Base-by-base conservation (phyloP, 2,329 filamentous ascomycete genomes). In the Alternaria sp. region DNA sequence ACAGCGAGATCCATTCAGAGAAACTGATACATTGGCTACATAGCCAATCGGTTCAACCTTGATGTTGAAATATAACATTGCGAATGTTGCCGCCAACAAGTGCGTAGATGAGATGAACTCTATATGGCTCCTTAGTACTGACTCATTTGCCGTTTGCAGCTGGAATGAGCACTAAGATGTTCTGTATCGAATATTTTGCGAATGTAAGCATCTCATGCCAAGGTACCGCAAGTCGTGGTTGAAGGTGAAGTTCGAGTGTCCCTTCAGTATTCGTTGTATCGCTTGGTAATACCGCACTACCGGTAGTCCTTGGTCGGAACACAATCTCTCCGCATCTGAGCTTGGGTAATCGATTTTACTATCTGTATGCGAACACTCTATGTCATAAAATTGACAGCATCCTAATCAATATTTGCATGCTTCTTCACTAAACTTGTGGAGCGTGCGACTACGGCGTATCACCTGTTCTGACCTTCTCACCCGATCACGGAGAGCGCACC, bases 1-100 rank as follows among this genome's bases (percentile, higher is more conserved):
- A 49, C 2, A 77, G 49, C 2, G 66, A 51, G 2, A 75, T 53
- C 72, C 73, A 78, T 17, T 76, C 74, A 5, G 64, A 10, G 28
- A 73, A 72, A 17, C n/a, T 36, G 24, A 61, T 54, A 41, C 54
- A 62, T 46, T 36, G 52, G 39, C 56, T 62, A 21, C 51, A 42
- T 48, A 56, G 21, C 51, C 34, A 1, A 62, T 36, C 14, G 60
- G 54, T 8, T 23, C 24, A n/a, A 65, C 29, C 11, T 36, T 14
- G 40, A 51, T 53, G 4, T 11, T 26, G 29, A 34, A 8, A 29
- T 33, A 49, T 39, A 39, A 2, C 56, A 54, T 56, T 24, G 42
- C n/a, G 13, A 21, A 45, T 8, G 28, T 8, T 45, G 28, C n/a
- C 5, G 29, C 29, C 11, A 23, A 46, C 4, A 17, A 21, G 9